Conservation (phyloP, 2,329 filamentous ascomycete species). For the Aspergillaceae sp. region DNA sequence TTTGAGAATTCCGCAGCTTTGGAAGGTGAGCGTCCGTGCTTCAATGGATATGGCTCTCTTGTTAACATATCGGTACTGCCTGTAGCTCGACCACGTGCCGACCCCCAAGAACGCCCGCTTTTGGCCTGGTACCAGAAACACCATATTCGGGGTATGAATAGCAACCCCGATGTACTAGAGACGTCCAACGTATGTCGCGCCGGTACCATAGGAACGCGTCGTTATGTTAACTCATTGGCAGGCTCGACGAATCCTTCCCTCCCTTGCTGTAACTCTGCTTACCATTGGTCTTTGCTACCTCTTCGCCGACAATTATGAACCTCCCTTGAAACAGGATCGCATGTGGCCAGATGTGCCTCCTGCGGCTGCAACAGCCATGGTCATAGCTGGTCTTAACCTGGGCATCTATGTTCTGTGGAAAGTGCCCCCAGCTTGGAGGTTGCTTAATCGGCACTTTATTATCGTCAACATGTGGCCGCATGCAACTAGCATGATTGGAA, state of each 20-base stretch:
- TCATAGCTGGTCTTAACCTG: constrained; percentile 44
- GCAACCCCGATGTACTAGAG: constrained; percentile 23
- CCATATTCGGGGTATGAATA: constrained; percentile 29
- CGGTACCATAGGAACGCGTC: neutral
- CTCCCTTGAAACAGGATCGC: constrained; percentile 40
- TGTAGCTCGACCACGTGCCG: constrained; percentile 29
- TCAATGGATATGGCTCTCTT: neutral
- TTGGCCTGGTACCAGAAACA: constrained; percentile 38
- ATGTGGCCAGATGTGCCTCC: constrained; percentile 44
- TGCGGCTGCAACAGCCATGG: constrained; percentile 44
- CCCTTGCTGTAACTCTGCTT: constrained; percentile 31
- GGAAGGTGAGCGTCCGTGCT: constrained; percentile 22
- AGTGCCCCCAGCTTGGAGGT: constrained; percentile 45
- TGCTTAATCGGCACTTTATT: constrained; percentile 50
- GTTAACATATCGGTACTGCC: constrained; percentile 11
- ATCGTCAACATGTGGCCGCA: constrained; percentile 46
- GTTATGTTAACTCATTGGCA: constrained; percentile 8
- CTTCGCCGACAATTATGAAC: constrained; percentile 42
- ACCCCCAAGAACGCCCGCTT: constrained; percentile 30
- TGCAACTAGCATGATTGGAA: constrained; percentile 45
- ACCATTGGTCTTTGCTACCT: constrained; percentile 36
- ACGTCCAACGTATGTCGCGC: constrained; percentile 26
- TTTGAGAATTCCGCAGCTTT: constrained; percentile 27
- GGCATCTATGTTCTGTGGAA: constrained; percentile 46
- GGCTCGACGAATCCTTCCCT: constrained; percentile 40